Evolutionary conservation across 2,329 filamentous ascomycete genomes (phyloP), one percentile per base, ranked within the genome.

Genomic region (Diaporthe ilicicola): DNA sequence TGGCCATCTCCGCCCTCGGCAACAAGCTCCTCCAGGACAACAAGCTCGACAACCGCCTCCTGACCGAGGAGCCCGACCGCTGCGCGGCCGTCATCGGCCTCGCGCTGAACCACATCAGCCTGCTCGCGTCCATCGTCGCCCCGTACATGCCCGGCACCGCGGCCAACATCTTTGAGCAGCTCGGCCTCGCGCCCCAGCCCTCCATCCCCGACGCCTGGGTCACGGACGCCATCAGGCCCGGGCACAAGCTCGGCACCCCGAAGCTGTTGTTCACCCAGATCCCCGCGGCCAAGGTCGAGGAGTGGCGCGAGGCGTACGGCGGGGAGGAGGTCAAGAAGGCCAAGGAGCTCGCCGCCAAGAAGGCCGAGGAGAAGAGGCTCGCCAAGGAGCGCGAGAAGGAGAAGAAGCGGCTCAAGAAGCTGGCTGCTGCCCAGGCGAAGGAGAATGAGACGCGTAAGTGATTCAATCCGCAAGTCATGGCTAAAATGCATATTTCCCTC

Each of bases 81-180:
- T 88, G 86, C 72, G 82, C 84, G 44, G 84, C 86, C 8, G 87
- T 90, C n/a, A 86, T 97, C 67, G 92, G 93, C 69, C 85, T 94
- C n/a, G 93, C 92, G 1, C 85, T 97, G 72, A 97, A 97, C 83
- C 89, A 95, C 74, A 90, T 95, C 67, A 90, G 95, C 78, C 90
- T 98, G 39, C 87, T 97, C 59, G 93, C 94, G 27, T 91, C 90
- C 67, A 84, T 97, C 53, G 88, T 95, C 70, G 89, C 90, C 66
- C 95, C 95, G 0, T 98, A 95, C 83, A 93, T 98, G 86, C 94
- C 94, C 50, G 87, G 88, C n/a, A 95, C 92, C 10, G 87, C 92
- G 4, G 87, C 87, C 72, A 89, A 90, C 39, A 97, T 98, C 76
- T 89, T 94, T 74, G 82, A 88, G 73, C 95, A 98, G 83, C 88